Percentiles rank a stretch among this genome's conserved stretches.
Conservation (phyloP, 495 filamentous ascomycete species). For the Tuber indicum region DNA sequence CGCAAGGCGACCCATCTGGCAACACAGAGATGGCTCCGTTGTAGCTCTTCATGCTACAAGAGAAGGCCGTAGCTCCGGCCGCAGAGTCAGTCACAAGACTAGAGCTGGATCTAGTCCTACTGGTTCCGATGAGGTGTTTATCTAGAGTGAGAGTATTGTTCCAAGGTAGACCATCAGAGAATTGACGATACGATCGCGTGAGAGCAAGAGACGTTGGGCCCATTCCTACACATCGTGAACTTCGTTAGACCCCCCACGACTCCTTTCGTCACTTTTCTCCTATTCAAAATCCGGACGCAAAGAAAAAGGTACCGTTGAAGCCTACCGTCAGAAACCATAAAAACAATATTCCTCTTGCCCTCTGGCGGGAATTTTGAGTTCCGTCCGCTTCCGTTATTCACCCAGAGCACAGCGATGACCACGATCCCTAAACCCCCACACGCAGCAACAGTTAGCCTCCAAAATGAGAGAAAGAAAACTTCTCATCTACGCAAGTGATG, state of each 20-base stretch:
- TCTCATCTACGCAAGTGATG: conserved; percentile 50
- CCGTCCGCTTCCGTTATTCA: conserved; percentile 34
- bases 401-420: conserved; percentile 29
- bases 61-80: conserved; percentile 92
- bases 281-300: background rate
- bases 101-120: conserved; percentile 72
- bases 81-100: conserved; percentile 89
- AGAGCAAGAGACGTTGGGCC: conserved; percentile 81
- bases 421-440: conserved; percentile 38
- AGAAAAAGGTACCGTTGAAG: background rate
- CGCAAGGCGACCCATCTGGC: conserved; percentile 77
- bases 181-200: conserved; percentile 76
- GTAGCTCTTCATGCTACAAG: conserved; percentile 85
- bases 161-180: conserved; percentile 55
- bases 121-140: conserved; percentile 77
- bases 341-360: conserved; percentile 89
- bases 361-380: conserved; percentile 48
- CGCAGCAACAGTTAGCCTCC: conserved; percentile 51
- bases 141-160: conserved; percentile 73
- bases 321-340: conserved; percentile 88
- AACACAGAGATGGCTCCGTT: conserved; percentile 90
- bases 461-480: conserved; percentile 55
- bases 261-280: background rate
- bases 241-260: background rate
- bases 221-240: conserved; percentile 55